Evolutionary conservation across 352 stramenopile genomes (phyloP), one percentile per base, ranked within the genome.

Genomic region (Globisporangium acanthophoron): DNA sequence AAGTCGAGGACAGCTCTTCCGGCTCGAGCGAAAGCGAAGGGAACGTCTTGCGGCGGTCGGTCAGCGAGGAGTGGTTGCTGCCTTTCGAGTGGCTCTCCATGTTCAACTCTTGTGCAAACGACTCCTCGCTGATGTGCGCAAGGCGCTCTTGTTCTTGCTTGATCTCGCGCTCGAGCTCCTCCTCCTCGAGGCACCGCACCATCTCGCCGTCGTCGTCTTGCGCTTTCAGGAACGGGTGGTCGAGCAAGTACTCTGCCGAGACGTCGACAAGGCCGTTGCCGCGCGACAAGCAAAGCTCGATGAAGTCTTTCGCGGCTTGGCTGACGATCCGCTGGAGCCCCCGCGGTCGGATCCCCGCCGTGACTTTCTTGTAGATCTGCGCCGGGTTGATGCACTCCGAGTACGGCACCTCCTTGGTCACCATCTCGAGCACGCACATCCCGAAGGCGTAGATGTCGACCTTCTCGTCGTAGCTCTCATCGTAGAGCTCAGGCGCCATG

Each of bases 361-460:
- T 96, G 21, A 97, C 87, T 59, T 96, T 96, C 63, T 92, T 95
- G 73, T 94, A 97, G 49, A 97, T 97, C 64, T 97, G 85, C 20
- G 82, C 82, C 6, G 87, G 85, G 58, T 92, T 95, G 45, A 90
- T 86, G 62, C 96, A 99, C 68, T 99, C 96, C 53, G 90, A 97
- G 71, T 99, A 99, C 18, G 97, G 97, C 41, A 98, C 92, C 65
- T 99, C 96, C 69, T 99, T 98, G 11, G 97, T 99, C 65, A 99
- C 96, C 83, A 99, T 99, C 79, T 99, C 97, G 37, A 99, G 73
- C 41, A 99, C 88, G 67, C 96, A 99, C 97, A 99, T 99, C 31
- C 97, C 97, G 76, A 99, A 99, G 18, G 97, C 96, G 67, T 99
- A 99, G 58, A 99, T 88, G 52, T 96, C 84, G 29, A 94, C 94